Percentiles rank a stretch among this genome's conserved stretches.
These are phyloP conservation scores for Saccharum spontaneum DNA, from an alignment of 176 grass and related monocot genomes.

Conservation along the genomic window DNA sequence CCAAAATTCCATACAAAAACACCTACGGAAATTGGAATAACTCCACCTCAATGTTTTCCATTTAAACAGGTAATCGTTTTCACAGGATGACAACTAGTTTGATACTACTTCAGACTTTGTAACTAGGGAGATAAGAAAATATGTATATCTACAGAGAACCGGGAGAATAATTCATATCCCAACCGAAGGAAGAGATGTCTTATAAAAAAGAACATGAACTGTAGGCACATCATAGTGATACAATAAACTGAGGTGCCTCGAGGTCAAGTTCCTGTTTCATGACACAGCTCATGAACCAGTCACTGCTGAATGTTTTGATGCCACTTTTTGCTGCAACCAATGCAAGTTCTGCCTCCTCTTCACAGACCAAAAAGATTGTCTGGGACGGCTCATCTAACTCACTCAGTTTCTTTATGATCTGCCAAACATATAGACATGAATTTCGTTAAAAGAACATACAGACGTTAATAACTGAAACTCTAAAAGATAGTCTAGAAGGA, in stretches of 20 bases:
- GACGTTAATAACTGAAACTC: background rate
- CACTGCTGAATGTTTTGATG: constrained; percentile 67
- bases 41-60: background rate
- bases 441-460: background rate
- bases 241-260: constrained; percentile 67
- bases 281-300: constrained; percentile 87
- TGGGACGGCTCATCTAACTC: constrained; percentile 45
- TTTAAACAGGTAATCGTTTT: background rate
- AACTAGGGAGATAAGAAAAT: background rate
- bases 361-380: constrained; percentile 73
- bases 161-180: constrained; percentile 4
- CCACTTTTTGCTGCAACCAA: constrained; percentile 56
- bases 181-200: background rate
- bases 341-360: constrained; percentile 67
- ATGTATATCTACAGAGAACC: constrained; percentile 15
- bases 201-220: constrained; percentile 10
- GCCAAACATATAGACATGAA: constrained; percentile 11
- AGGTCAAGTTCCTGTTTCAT: constrained; percentile 90
- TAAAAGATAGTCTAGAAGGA: constrained; percentile 1
- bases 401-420: constrained; percentile 53
- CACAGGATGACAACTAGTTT: background rate
- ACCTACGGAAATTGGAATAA: background rate
- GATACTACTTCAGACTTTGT: background rate
- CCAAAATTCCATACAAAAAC: background rate
- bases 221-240: constrained; percentile 51